Base-by-base conservation (phyloP, 2,329 filamentous ascomycete genomes). In the Trichothecium roseum region DNA sequence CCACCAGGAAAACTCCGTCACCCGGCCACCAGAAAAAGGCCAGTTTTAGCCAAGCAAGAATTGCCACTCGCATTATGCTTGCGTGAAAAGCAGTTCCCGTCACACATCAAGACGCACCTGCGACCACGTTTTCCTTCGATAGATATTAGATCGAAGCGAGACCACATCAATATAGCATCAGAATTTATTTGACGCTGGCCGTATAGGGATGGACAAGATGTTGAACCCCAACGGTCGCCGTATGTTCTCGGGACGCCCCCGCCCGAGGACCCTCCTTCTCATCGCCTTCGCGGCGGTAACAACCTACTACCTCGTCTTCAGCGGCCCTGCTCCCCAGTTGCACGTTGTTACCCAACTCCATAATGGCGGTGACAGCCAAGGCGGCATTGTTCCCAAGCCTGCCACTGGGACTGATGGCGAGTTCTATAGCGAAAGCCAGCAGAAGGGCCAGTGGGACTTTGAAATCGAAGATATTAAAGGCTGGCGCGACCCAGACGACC, bases 281-380 rank as follows among this genome's bases (percentile, higher is more conserved):
- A 48, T 66, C 17, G 51, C 52, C 22, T 38, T 67, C 16, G 59
- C 59, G 20, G 47, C 57, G 26, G 43, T 61, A 15, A 54, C 58
- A n/a, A 53, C 64, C 24, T 69, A 67, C 44, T 64, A 60, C 45
- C 42, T 68, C 30, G 41, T 66, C 15, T 56, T 66, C 37, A 59
- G 56, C 40, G 53, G 51, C 15, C 53, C 58, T 12, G 41, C 47
- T 12, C 46, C 52, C 8, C 49, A 44, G 16, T 48, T 60, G 28
- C 57, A 50, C 33, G 54, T 59, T 16, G 58, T 62, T 8, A 57
- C 56, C 2, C 55, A 53, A 31, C 40, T 45, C 12, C 40, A 41
- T 18, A 28, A 36, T 14, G 27, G 14, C n/a, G 14, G 8, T 15
- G 34, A 17, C 12, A n/a, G 32, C 12, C 37, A 35, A 16, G 26